Evolutionary conservation across 108 stramenopile genomes (phyloP), one percentile per base, ranked within the genome.

Genomic region (Nitzschia putrida): DNA sequence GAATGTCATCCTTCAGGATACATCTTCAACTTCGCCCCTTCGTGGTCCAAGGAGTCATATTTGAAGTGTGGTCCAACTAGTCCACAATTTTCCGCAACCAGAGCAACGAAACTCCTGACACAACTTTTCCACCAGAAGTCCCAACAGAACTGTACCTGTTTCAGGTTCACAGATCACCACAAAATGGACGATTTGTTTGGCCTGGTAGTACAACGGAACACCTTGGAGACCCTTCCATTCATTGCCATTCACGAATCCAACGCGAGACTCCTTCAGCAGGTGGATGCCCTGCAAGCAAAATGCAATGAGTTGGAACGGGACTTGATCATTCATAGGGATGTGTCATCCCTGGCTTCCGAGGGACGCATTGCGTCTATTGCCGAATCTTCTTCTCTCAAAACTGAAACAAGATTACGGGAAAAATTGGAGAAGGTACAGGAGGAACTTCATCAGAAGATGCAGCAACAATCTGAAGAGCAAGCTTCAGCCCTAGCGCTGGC

Each of bases 391-490:
- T 52, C 43, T 3, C 63, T 80, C 0, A 57, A 68, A 56, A 74
- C 73, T 29, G 82, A 93, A 67, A 64, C 70, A 39, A 79, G 76
- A 49, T 40, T 88, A 18, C 80, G 82, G 34, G 88, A 88, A 53
- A 82, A 94, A 68, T 52, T 94, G 24, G 81, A 86, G 50, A 85
- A 89, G 49, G 66, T 94, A 10, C 89, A 89, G 55, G 84, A 76
- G 53, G 82, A 88, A 51, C 66, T 87, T 24, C 71, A 81, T 44
- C 61, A 82, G 22, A 88, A 79, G 63, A 22, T 87, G 50, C 76
- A 80, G 41, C 60, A 58, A 22, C 78, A 89, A 53, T 66, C 61
- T 8, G 66, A 80, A 60, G 76, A 82, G 18, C 49, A 80, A 57
- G 68, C 58, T 7, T 63, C 66, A 6, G 80, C 74, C 3, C 57